Base-by-base conservation (phyloP, 768 basidiomycete genomes). In the Macrolepiota albuminosa region DNA sequence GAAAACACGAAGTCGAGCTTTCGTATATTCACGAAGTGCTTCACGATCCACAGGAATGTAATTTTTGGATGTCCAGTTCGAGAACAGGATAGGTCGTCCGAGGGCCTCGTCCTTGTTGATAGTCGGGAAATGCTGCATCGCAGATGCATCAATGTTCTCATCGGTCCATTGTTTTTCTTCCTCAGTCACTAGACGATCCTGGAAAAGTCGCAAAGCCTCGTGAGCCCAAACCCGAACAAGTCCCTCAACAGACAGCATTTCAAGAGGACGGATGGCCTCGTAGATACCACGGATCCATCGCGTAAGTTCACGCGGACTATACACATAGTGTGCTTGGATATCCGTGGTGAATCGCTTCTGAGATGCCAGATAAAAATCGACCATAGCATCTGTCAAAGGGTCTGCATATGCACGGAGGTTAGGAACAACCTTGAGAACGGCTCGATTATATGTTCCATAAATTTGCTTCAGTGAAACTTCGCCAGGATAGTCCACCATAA, bases 401-500 rank as follows among this genome's bases (percentile, higher is more conserved):
- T 95, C 93, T 4, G 95, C 84, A 69, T 95, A 97, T 21, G 93
- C 88, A 39, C 95, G 87, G 37, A 99, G 84, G 64, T 90, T 93
- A 40, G 97, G 96, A 11, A 97, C 80, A 63, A 98, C 95, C 74
- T 98, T 99, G 67, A 99, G 88, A 26, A 95, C 81, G 16, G 93
- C 97, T 59, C 96, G 89, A 69, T 92, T 94, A 78, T 98, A 99
- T 26, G 97, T 98, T 16, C 95, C 93, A 72, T 98, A 99, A 64
- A 99, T 99, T 71, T 98, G 97, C 65, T 94, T 97, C 70, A 99
- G 80, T 6, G 97, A 98, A 13, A 95, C 78, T 70, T 96, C 94
- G 56, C 97, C 97, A 24, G 97, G 97, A 72, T 99, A 99, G 70
- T 99, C 97, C 57, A 99, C 97, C 96, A 98, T 98, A 69, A 99